Evolutionary conservation across 1,284 basidiomycete genomes (phyloP), one percentile per base, ranked within the genome.

Genomic region (Trametes sp.): DNA sequence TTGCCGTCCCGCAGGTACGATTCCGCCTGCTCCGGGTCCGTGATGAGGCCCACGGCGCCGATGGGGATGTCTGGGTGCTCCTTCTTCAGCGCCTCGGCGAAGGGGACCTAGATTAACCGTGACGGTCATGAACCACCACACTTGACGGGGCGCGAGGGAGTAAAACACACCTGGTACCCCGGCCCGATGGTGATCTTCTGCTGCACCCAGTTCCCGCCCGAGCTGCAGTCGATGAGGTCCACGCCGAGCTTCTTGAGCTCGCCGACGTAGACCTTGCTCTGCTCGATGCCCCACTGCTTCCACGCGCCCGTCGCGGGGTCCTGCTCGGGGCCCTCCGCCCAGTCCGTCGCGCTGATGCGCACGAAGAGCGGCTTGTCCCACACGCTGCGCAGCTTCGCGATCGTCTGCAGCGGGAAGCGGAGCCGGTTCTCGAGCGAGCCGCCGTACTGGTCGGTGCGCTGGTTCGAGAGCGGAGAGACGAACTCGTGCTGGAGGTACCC

Each of bases 291-390:
- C 90, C 92, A 94, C 56, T 85, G 81, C 60, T 78, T 82, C 85
- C 86, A 92, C 56, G 78, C 75, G 21, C 85, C 87, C 26, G 84
- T 76, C 26, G 80, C 79, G 19, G 57, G 57, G 58, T 80, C 80
- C 68, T 83, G 81, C 71, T 92, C 90, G 2, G 87, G 85, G 0
- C 86, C 85, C 61, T 89, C 87, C n/a, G 87, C 86, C 90, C 90
- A 94, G 68, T 95, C 92, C 4, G 82, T 84, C 10, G 89, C 92
- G 66, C 87, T 89, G 61, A 95, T 81, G 55, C 92, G 83, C 55
- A 89, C 85, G 74, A 94, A 92, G 7, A 96, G 80, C 2, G 92
- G 92, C 63, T 86, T 87, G 59, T 84, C 76, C 89, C 89, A 93
- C 10, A 77, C 82, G 36, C 78, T 76, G 14, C 92, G 85, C 42